Evolutionary conservation across 2,329 filamentous ascomycete species (phyloP).

Genomic region (Hymenoscyphus salicellus): DNA sequence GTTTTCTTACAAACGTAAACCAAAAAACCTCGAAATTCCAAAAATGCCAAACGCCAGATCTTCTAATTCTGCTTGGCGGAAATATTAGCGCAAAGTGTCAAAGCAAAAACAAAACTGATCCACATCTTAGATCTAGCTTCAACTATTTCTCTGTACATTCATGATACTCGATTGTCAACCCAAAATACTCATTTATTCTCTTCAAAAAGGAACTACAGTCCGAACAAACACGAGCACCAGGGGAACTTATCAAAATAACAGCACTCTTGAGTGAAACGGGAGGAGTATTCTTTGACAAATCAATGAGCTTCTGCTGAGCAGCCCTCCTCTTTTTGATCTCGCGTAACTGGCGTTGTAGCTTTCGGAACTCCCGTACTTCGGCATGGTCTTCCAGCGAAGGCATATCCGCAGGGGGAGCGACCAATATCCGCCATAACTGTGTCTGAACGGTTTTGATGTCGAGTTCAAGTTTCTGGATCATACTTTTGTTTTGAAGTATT

Average conservation of each 20-base stretch:
- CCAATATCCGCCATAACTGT: not conserved
- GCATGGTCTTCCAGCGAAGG: not conserved
- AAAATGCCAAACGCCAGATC: too few species aligned
- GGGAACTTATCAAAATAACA: not conserved
- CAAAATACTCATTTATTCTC: not conserved
- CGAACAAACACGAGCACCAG: not conserved
- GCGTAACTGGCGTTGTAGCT: not conserved
- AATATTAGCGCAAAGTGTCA: too few species aligned
- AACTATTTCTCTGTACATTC: not conserved
- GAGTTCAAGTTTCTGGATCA: not conserved
- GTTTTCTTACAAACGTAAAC: too few species aligned
- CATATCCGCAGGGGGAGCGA: not conserved
- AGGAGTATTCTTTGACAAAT: not conserved
- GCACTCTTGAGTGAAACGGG: not conserved
- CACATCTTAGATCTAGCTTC: not conserved
- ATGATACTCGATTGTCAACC: not conserved
- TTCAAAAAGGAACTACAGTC: not conserved
- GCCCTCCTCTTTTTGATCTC: not conserved
- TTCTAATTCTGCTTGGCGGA: too few species aligned
- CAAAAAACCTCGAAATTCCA: too few species aligned
- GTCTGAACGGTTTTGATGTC: not conserved
- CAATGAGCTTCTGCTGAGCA: not conserved
- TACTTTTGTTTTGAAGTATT: not conserved
- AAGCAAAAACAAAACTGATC: not conserved
- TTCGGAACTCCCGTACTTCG: not conserved